phyloP scores from a whole-genome alignment of 331 rosid species.

The Rhamnella rubrinervis region DNA sequence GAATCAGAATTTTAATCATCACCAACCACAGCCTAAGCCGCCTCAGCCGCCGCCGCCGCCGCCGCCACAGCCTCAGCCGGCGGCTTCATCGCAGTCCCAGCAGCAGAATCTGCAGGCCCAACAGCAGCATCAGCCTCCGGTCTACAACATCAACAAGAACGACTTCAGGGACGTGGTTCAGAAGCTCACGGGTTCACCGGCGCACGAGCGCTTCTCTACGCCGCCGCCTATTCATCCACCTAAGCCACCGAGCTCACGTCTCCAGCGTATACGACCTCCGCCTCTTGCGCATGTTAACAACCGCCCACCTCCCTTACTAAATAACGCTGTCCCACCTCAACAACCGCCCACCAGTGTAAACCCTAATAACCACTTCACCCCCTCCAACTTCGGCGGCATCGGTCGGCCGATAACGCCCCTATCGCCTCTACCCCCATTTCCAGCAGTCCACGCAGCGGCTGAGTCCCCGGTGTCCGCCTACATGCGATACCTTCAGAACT shows the following conservation, averaged over 20 bases:
- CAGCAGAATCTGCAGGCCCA: slow-evolving; percentile 25
- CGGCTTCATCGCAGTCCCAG: background rate
- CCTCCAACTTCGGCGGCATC: slow-evolving; percentile 32
- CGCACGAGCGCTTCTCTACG: slow-evolving; percentile 71
- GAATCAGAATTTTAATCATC: slow-evolving; percentile 18
- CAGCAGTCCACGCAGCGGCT: slow-evolving; percentile 80
- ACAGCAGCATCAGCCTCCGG: slow-evolving; percentile 89
- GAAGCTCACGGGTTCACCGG: slow-evolving; percentile 97
- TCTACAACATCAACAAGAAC: slow-evolving; percentile 92
- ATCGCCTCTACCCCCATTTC: slow-evolving; percentile 93
- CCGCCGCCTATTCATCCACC: slow-evolving; percentile 75
- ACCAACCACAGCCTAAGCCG: slow-evolving; percentile 7
- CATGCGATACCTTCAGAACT: slow-evolving; percentile 66
- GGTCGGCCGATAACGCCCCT: slow-evolving; percentile 63
- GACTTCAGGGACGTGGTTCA: slow-evolving; percentile 95
- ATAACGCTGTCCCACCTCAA: slow-evolving; percentile 36
- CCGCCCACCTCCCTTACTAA: slow-evolving; percentile 57
- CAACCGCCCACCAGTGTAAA: background rate
- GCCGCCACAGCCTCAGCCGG: background rate
- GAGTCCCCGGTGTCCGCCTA: slow-evolving; percentile 93
- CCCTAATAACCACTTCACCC: slow-evolving; percentile 25
- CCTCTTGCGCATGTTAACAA: slow-evolving; percentile 70
- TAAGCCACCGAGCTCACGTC: slow-evolving; percentile 73
- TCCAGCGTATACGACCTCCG: slow-evolving; percentile 93
- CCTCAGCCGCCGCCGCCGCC: slow-evolving; percentile 15